A percentile compares a stretch with the other conserved stretches of the same genome.
Conservation (phyloP, 495 filamentous ascomycete species). For the Lasiosphaeria hispida region DNA sequence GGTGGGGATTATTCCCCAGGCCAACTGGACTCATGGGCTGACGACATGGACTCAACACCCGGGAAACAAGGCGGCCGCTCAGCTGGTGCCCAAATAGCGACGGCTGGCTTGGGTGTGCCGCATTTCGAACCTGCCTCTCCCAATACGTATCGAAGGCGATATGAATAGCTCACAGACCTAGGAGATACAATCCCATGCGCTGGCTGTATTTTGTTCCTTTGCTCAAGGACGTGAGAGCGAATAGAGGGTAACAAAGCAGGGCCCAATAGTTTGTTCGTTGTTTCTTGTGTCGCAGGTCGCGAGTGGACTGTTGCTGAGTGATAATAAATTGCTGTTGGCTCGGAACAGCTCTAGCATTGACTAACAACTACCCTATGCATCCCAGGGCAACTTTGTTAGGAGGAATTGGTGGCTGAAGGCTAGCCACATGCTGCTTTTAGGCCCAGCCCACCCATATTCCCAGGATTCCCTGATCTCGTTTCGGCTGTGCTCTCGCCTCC, state of each 20-base stretch:
- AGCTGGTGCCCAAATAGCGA: background rate
- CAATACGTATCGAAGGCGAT: too few species aligned
- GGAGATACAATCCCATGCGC: too few species aligned
- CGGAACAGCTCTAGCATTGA: too few species aligned
- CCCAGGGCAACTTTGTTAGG: background rate
- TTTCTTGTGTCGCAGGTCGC: too few species aligned
- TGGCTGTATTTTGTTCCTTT: too few species aligned
- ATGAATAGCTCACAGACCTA: too few species aligned
- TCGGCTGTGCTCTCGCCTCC: constrained; percentile 30
- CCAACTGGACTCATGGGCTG: background rate
- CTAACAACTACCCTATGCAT: too few species aligned
- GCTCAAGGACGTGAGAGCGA: too few species aligned
- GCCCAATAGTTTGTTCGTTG: too few species aligned
- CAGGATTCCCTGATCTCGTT: constrained; percentile 24
- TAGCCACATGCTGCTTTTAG: constrained; percentile 9
- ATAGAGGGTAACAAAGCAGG: too few species aligned
- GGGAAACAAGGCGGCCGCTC: constrained; percentile 5
- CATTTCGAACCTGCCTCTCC: background rate
- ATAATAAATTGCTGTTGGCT: background rate
- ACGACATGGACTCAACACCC: constrained; percentile 2
- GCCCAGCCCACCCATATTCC: constrained; percentile 23
- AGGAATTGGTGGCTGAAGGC: background rate
- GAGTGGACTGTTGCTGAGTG: background rate
- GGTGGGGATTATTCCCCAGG: too few species aligned
- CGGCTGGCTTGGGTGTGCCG: background rate